Percentiles rank a stretch among this genome's conserved stretches.
Evolutionary conservation across 2,329 filamentous ascomycete genomes (phyloP).

Genomic region (Pestalotiopsis fici): DNA sequence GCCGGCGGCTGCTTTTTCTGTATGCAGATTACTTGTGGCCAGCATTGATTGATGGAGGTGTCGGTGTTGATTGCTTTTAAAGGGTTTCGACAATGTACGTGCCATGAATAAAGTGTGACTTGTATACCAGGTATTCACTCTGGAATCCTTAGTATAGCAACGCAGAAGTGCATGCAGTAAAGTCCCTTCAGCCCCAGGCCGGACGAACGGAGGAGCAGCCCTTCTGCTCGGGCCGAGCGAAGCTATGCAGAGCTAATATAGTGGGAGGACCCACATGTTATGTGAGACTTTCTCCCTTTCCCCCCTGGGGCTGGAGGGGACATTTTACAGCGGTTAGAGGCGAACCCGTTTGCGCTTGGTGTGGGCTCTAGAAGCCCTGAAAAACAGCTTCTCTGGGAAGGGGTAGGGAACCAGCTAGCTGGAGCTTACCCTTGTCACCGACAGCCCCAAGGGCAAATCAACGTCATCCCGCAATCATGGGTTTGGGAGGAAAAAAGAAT

Average conservation of each 20-base stretch:
- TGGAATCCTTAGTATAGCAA: too few species aligned
- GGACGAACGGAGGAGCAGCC: conserved; percentile 6
- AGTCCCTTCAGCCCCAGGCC: background rate
- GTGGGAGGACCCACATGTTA: background rate
- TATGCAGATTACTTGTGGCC: too few species aligned
- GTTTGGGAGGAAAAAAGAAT: background rate
- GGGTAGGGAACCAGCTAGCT: background rate
- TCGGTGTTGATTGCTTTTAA: too few species aligned
- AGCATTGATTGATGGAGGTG: too few species aligned
- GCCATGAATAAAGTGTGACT: too few species aligned
- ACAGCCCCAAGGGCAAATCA: background rate
- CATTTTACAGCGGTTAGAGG: background rate
- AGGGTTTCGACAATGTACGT: too few species aligned
- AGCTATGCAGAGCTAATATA: background rate
- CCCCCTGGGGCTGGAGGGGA: too few species aligned
- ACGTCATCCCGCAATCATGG: conserved; percentile 6
- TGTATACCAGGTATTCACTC: too few species aligned
- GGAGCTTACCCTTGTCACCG: conserved; percentile 2
- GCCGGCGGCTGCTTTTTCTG: too few species aligned
- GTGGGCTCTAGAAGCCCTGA: background rate
- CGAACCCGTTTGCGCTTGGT: background rate
- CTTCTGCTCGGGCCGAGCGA: conserved; percentile 4
- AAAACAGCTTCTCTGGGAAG: background rate
- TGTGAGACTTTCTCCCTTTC: too few species aligned
- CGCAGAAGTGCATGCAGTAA: background rate